A percentile compares a stretch with the other conserved stretches of the same genome.
Evolutionary conservation across 2,329 filamentous ascomycete species (phyloP).

Genomic region (Fusarium lyarnte): DNA sequence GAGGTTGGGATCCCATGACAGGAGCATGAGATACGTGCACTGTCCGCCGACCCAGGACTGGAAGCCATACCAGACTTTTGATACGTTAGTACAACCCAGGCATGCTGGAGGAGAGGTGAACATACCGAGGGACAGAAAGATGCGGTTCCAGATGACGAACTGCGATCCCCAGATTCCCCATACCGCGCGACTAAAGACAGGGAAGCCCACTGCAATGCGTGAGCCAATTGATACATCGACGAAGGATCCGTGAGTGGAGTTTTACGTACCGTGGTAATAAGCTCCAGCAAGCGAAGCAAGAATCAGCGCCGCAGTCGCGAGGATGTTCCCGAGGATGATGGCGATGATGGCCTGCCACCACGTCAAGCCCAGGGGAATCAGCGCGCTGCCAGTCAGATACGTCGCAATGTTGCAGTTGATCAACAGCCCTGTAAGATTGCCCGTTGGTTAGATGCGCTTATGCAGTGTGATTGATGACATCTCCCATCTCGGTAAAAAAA

Average conservation of each 20-base stretch:
- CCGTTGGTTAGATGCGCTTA: neutral
- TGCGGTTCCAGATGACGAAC: constrained; percentile 55
- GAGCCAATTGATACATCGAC: neutral
- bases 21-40: constrained; percentile 57
- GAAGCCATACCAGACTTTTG: constrained; percentile 51
- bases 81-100: neutral
- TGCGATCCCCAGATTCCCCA: constrained; percentile 56
- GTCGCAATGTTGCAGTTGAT: constrained; percentile 57
- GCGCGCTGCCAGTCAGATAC: constrained; percentile 53
- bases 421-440: constrained; percentile 51
- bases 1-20: constrained; percentile 56
- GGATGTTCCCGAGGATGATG: constrained; percentile 51
- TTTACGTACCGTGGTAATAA: constrained; percentile 51
- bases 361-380: constrained; percentile 52
- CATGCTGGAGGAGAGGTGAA: neutral
- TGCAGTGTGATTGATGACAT: neutral
- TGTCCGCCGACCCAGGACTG: constrained; percentile 59
- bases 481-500: neutral
- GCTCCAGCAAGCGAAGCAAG: constrained; percentile 56
- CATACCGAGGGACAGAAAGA: constrained; percentile 53
- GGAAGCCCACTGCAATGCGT: constrained; percentile 47
- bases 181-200: constrained; percentile 50
- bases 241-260: neutral
- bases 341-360: constrained; percentile 57
- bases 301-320: constrained; percentile 53